A percentile compares a stretch with the other conserved stretches of the same genome.
Conservation (phyloP, 306 rosid species). For the Gleditsia sinensis region DNA sequence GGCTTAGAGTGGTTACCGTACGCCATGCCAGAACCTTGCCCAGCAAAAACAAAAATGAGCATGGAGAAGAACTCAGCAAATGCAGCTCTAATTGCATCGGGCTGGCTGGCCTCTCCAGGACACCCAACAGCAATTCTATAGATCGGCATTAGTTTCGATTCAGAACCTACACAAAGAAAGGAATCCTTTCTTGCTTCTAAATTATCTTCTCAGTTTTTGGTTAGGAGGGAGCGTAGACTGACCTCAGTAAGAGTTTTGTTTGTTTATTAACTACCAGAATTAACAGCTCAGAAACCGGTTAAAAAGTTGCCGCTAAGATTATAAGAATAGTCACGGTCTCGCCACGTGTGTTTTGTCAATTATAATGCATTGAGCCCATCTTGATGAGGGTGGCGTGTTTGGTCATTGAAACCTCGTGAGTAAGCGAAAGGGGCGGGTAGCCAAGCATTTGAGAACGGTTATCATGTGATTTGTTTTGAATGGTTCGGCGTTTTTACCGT, state of each 20-base stretch:
- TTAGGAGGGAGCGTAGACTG: constrained; percentile 14
- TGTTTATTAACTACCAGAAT: constrained; percentile 35
- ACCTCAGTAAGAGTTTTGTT: not conserved
- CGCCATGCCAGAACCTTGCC: constrained; percentile 87
- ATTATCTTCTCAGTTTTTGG: not conserved
- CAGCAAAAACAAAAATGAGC: constrained; percentile 83
- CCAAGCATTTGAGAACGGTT: no score
- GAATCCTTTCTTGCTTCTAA: constrained; percentile 2
- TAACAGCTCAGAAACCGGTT: constrained; percentile 53
- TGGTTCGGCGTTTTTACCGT: no score
- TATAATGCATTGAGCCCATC: no score
- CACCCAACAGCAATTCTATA: constrained; percentile 62
- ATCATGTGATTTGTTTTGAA: no score
- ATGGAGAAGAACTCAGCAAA: constrained; percentile 77
- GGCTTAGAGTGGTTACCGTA: constrained; percentile 43
- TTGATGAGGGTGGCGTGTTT: no score
- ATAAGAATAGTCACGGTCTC: no score
- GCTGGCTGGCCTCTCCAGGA: constrained; percentile 75
- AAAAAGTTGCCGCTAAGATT: constrained; percentile 27
- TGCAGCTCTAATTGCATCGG: constrained; percentile 75
- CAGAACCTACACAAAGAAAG: constrained; percentile 5
- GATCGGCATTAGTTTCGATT: constrained; percentile 48
- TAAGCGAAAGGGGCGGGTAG: no score
- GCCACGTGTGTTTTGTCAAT: no score
- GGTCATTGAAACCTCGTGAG: no score